Evolutionary conservation across 176 grass and related monocot genomes (phyloP).

Genomic region (Juncus effusus): DNA sequence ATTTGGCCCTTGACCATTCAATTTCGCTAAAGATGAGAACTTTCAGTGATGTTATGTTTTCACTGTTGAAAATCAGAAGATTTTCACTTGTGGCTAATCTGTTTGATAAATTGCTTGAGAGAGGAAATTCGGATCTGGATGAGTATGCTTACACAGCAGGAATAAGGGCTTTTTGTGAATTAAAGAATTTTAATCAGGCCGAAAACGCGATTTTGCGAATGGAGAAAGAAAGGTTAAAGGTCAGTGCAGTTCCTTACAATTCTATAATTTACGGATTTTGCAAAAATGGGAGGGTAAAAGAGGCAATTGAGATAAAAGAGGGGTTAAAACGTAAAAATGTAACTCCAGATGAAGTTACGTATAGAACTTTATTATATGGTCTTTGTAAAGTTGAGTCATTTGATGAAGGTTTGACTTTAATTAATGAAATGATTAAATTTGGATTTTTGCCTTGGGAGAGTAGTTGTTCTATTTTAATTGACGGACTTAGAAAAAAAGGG

Average conservation of each 20-base stretch:
- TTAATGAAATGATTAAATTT: slow-evolving; percentile 40
- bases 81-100: slow-evolving; percentile 42
- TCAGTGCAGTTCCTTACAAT: slow-evolving; percentile 60
- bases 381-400: slow-evolving; percentile 46
- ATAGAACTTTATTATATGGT: slow-evolving; percentile 51
- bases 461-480: slow-evolving; percentile 50
- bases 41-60: slow-evolving; percentile 46
- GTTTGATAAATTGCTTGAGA: slow-evolving; percentile 52
- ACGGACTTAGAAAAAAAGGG: slow-evolving; percentile 44
- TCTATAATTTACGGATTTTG: slow-evolving; percentile 65
- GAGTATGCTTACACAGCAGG: slow-evolving; percentile 54
- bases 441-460: slow-evolving; percentile 47
- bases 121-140: slow-evolving; percentile 25
- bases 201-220: slow-evolving; percentile 32
- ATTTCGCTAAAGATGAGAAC: slow-evolving; percentile 34
- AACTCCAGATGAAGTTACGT: slow-evolving; percentile 55
- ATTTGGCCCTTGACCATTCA: slow-evolving; percentile 30
- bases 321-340: slow-evolving; percentile 35
- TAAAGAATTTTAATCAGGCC: slow-evolving; percentile 34
- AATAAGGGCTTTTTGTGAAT: slow-evolving; percentile 48
- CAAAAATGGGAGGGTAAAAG: slow-evolving; percentile 37
- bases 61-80: slow-evolving; percentile 38
- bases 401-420: slow-evolving; percentile 39
- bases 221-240: slow-evolving; percentile 38
- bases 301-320: slow-evolving; percentile 52